A percentile compares a stretch with the other conserved stretches of the same genome.
phyloP scores from a whole-genome alignment of 31 red algal genomes.

The Bonnemaisonia californica region DNA sequence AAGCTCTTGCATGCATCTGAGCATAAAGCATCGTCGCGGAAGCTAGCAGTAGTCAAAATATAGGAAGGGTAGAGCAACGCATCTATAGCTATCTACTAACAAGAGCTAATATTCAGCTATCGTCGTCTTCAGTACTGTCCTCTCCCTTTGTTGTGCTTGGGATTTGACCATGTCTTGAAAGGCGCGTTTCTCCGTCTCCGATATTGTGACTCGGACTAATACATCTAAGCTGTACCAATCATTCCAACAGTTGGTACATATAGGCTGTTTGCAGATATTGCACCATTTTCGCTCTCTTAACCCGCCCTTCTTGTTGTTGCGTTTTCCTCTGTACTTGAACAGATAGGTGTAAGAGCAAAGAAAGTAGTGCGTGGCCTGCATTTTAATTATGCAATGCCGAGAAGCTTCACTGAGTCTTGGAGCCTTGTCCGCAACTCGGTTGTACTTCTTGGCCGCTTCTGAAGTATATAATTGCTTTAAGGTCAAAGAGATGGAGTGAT shows the following conservation, averaged over 20 bases:
- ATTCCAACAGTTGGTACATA: constrained; percentile 1
- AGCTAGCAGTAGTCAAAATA: no score
- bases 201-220: no score
- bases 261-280: not conserved
- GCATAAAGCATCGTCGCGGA: no score
- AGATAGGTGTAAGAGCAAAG: constrained; percentile 7
- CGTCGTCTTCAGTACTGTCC: no score
- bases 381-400: constrained; percentile 5
- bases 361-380: not conserved
- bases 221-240: not conserved
- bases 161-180: no score
- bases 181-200: no score
- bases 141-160: no score
- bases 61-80: no score
- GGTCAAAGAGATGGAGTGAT: no score
- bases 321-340: not conserved
- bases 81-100: no score
- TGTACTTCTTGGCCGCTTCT: constrained; percentile 13
- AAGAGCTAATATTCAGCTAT: no score
- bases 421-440: not conserved
- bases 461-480: not conserved
- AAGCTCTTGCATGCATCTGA: no score
- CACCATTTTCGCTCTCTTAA: constrained; percentile 12
- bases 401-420: not conserved
- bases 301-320: constrained; percentile 10